Conservation (phyloP, 2,329 filamentous ascomycete genomes). For the Exserohilum turcica region DNA sequence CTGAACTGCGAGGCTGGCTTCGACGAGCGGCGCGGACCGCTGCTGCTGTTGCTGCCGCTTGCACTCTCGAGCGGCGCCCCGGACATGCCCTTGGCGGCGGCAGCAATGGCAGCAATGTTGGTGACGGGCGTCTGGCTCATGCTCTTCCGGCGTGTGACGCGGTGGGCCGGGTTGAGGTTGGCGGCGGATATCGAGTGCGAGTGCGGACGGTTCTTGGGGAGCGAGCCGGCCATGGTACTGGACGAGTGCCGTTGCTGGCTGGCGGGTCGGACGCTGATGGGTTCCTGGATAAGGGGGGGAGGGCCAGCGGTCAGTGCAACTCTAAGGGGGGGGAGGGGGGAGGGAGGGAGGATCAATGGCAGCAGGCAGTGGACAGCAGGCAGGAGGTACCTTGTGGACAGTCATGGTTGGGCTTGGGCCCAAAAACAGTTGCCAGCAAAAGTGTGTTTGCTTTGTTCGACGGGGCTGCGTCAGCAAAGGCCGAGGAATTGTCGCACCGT, state of each 20-base stretch:
- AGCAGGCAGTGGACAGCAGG: neutral
- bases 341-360: too few relatives aligned
- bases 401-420: constrained; percentile 38
- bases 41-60: constrained; percentile 12
- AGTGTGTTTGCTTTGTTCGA: constrained; percentile 21
- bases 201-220: constrained; percentile 73
- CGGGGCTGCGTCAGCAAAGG: constrained; percentile 18
- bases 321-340: constrained; percentile 16
- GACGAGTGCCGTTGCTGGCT: constrained; percentile 53
- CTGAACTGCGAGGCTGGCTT: constrained; percentile 59
- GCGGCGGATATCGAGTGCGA: constrained; percentile 80
- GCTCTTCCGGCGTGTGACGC: constrained; percentile 91
- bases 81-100: constrained; percentile 67
- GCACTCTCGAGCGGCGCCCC: constrained; percentile 63
- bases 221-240: constrained; percentile 61
- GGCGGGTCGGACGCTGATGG: constrained; percentile 51
- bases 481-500: constrained; percentile 28
- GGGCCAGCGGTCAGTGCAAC: constrained; percentile 45
- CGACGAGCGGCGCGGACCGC: constrained; percentile 67
- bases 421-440: constrained; percentile 12
- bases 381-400: constrained; percentile 44
- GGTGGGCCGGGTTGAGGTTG: constrained; percentile 78
- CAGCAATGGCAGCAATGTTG: constrained; percentile 76
- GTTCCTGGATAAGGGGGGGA: constrained; percentile 38
- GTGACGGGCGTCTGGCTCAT: constrained; percentile 75